Evolutionary conservation across 1,139 yeast species (phyloP).

Genomic region (Tardiomyces blankii): DNA sequence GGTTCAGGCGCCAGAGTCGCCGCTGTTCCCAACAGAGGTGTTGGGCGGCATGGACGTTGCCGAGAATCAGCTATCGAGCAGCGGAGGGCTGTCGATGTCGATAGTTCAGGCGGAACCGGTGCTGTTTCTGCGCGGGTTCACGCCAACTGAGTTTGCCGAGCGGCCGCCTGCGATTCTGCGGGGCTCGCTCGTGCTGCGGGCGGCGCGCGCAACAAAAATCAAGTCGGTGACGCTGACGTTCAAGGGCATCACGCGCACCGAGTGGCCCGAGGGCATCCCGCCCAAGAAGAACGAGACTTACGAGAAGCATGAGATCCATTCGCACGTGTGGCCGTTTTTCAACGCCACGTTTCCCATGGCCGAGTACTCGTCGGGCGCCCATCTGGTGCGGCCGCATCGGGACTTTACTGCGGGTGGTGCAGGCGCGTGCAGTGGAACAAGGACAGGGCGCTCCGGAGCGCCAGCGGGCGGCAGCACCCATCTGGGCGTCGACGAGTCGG

Average conservation of each 20-base stretch:
- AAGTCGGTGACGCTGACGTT: slow-evolving; percentile 57
- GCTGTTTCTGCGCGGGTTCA: slow-evolving; percentile 75
- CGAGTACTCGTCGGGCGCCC: slow-evolving; percentile 35
- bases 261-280: slow-evolving; percentile 99
- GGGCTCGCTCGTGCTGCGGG: slow-evolving; percentile 65
- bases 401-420: slow-evolving; percentile 14
- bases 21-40: background rate
- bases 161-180: slow-evolving; percentile 76
- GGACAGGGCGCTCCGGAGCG: background rate
- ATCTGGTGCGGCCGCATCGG: slow-evolving; percentile 45
- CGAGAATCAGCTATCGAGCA: background rate
- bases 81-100: background rate
- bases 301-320: slow-evolving; percentile 56
- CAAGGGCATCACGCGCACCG: slow-evolving; percentile 69
- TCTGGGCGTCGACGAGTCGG: background rate
- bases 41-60: background rate
- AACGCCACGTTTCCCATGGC: slow-evolving; percentile 31
- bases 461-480: slow-evolving; percentile 3
- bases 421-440: slow-evolving; percentile 1
- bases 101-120: slow-evolving; percentile 59
- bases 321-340: slow-evolving; percentile 91
- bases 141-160: slow-evolving; percentile 48
- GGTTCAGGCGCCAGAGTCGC: background rate
- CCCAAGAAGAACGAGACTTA: slow-evolving; percentile 60
- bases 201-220: slow-evolving; percentile 65